A percentile compares a stretch with the other conserved stretches of the same genome.
phyloP scores from a whole-genome alignment of 306 rosid genomes.

The Quercus glauca region DNA sequence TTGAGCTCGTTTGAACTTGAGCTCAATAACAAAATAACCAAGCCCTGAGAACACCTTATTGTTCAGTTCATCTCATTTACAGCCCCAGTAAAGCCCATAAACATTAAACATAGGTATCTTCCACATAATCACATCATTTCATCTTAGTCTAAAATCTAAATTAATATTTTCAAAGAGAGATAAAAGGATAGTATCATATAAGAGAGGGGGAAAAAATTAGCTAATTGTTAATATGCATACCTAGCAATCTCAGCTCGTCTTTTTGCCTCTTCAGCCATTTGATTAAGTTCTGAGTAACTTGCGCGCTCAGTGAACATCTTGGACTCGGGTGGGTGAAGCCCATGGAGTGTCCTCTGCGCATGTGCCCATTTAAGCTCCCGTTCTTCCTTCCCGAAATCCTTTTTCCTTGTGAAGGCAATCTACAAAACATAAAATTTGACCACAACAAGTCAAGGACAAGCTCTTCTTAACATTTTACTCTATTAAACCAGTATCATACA shows the following conservation, averaged over 20 bases:
- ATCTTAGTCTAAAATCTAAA: too few species aligned
- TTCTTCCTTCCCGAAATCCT: conserved; percentile 76
- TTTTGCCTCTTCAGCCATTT: conserved; percentile 85
- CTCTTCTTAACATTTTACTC: background rate
- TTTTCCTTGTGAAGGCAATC: conserved; percentile 82
- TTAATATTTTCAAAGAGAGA: too few species aligned
- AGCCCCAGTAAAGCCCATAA: too few species aligned
- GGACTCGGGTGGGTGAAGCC: conserved; percentile 75
- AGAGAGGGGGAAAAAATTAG: background rate
- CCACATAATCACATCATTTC: too few species aligned
- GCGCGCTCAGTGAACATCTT: conserved; percentile 56
- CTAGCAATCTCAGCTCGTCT: conserved; percentile 86
- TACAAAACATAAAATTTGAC: conserved; percentile 28
- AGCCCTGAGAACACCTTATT: too few species aligned
- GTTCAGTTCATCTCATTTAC: too few species aligned
- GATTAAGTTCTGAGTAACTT: conserved; percentile 55
- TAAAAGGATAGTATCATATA: background rate
- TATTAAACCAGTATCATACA: background rate
- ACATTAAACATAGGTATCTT: too few species aligned
- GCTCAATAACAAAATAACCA: too few species aligned
- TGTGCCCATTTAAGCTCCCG: conserved; percentile 84
- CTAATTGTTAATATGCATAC: conserved; percentile 16
- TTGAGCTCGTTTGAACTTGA: too few species aligned
- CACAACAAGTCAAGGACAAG: background rate
- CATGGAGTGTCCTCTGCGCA: conserved; percentile 83